A percentile compares a stretch with the other conserved stretches of the same genome.
Evolutionary conservation across 1,284 basidiomycete genomes (phyloP).

Genomic region (Tremellales sp.): DNA sequence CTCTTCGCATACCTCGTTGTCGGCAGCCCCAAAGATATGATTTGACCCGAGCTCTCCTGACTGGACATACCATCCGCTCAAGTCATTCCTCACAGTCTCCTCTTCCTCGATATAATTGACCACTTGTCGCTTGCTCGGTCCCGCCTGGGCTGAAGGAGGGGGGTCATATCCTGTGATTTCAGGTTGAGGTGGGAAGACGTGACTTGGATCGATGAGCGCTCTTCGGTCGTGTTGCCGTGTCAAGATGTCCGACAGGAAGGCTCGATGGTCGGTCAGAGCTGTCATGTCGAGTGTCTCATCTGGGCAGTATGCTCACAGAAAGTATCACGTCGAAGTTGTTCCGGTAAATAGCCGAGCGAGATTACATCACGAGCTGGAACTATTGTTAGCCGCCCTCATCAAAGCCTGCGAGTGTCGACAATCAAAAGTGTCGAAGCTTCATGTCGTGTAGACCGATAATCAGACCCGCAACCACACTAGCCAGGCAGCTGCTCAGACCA

Average conservation of each 20-base stretch:
- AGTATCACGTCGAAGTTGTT: no score
- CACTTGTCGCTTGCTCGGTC: slow-evolving; percentile 11
- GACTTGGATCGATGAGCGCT: slow-evolving; percentile 48
- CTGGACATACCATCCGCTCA: slow-evolving; percentile 83
- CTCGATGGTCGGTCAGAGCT: slow-evolving; percentile 52
- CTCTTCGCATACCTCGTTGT: slow-evolving; percentile 87
- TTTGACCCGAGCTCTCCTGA: slow-evolving; percentile 87
- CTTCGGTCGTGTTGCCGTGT: slow-evolving; percentile 50
- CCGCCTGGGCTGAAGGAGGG: neutral
- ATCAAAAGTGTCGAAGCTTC: no score
- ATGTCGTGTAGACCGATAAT: no score
- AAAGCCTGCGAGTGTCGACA: no score
- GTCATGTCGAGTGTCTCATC: slow-evolving; percentile 6
- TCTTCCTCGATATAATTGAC: slow-evolving; percentile 16
- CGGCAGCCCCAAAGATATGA: slow-evolving; percentile 79
- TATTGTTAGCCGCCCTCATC: no score
- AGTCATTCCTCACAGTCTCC: slow-evolving; percentile 43
- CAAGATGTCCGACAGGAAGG: slow-evolving; percentile 51
- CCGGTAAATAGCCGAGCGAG: no score
- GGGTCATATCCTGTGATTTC: slow-evolving; percentile 40
- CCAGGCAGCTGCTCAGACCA: no score
- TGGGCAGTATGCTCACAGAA: no score
- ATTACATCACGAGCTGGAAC: no score
- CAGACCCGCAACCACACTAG: no score
- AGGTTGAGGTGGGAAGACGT: slow-evolving; percentile 53